Base-by-base conservation (phyloP, 2,329 filamentous ascomycete genomes). In the Pseudogymnoascus sp. region DNA sequence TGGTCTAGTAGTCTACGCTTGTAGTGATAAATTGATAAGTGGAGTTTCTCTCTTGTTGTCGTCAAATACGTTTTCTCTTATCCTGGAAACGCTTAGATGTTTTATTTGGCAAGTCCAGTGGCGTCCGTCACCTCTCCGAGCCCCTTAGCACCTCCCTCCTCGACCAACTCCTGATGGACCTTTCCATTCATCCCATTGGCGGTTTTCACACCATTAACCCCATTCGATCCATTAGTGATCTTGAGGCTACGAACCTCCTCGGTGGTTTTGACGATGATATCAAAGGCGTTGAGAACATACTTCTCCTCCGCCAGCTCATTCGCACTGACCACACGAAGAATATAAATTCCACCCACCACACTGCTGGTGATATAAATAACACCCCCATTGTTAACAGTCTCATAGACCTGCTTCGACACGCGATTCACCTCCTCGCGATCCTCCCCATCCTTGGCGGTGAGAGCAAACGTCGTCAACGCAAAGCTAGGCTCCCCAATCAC, bases 291-390 rank as follows among this genome's bases (percentile, higher is more conserved):
- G 66, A 85, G 79, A 3, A 97, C 76, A 74, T 91, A 88, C 71
- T 84, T 83, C 75, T 90, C 87, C 73, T 93, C 86, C 0, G 87
- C 85, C 42, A 84, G 78, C 23, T 83, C 78, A 69, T 89, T 90
- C 0, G 84, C 87, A 64, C 90, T 91, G 21, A 93, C 88, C 39
- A 97, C 85, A 0, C 93, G 81, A 66, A 97, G 96, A 1, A 89
- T 87, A 74, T 91, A 91, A 18, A 86, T 80, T 0, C 86, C 89
- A 7, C 84, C 85, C 11, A 96, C 81, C 4, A 91, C 83, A 1
- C 87, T 89, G 45, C 86, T 88, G 0, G 92, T 97, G 23, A 97
- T 77, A 75, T 91, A 97, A 63, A 96, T 89, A 74, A 91, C 85
- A 1, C 91, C 91, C 6, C 83, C 78, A 2, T 79, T 78, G 70